These are phyloP conservation scores for Zoysia matrella DNA, from an alignment of 202 grass and related monocot genomes.

Conservation along the genomic window DNA sequence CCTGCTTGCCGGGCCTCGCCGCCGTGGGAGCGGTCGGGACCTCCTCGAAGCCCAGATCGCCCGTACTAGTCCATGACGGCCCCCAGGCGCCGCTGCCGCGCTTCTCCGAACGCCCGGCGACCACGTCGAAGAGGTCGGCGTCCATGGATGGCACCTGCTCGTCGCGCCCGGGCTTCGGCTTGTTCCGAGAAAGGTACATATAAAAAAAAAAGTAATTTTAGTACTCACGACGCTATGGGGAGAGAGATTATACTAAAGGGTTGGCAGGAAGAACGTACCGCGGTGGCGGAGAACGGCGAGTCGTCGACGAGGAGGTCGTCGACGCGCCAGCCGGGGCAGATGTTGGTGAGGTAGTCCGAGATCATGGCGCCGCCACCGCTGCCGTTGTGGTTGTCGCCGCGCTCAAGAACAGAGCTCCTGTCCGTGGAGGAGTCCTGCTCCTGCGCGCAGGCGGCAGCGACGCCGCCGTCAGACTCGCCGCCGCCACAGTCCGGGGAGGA, in stretches of 20 bases:
- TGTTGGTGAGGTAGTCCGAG: too few species aligned
- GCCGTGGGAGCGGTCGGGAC: background rate
- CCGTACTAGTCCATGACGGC: background rate
- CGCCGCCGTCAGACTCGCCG: background rate
- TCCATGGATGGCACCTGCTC: slow-evolving; percentile 67
- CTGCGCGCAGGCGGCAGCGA: background rate
- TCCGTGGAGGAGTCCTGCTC: too few species aligned
- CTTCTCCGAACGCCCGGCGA: slow-evolving; percentile 15
- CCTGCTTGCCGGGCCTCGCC: slow-evolving; percentile 20
- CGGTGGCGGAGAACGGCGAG: slow-evolving; percentile 30
- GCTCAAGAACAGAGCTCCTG: too few species aligned
- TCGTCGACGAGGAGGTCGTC: slow-evolving; percentile 31
- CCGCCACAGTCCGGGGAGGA: too few species aligned
- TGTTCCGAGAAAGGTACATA: background rate
- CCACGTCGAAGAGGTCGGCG: slow-evolving; percentile 54
- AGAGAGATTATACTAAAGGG: too few species aligned
- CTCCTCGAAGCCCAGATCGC: slow-evolving; percentile 21
- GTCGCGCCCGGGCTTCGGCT: slow-evolving; percentile 34
- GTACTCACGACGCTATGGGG: too few species aligned
- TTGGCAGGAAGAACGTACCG: slow-evolving; percentile 4
- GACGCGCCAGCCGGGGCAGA: too few species aligned
- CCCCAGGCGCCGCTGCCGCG: slow-evolving; percentile 1
- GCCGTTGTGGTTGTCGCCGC: too few species aligned
- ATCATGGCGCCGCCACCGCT: too few species aligned
- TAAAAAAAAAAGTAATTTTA: too few species aligned